Base-by-base conservation (phyloP, 2,329 filamentous ascomycete genomes). In the Allantophomopsis lycopodina region DNA sequence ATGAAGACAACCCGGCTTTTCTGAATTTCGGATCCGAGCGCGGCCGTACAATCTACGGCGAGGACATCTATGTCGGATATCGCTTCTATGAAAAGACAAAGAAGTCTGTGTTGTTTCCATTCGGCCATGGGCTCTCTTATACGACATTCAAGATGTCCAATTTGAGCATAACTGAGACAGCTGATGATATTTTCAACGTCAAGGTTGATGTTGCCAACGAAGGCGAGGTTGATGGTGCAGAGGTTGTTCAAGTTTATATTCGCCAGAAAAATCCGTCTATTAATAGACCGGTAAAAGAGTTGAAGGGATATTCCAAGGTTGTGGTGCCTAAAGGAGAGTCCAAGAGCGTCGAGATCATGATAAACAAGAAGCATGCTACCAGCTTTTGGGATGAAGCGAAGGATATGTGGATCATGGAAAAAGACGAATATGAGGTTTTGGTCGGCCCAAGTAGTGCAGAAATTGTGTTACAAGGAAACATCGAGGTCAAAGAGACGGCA, bases 11-110 rank as follows among this genome's bases (percentile, higher is more conserved):
- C 45, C 83, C 84, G 1, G 73, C 81, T 0, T 87, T 79, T 60
- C 66, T 86, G 50, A 88, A 86, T 63, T 89, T 78, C 57, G 63
- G 69, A 31, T 71, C 71, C 11, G 82, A 89, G 56, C 75, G 77
- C 30, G 73, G 81, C 35, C 71, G 80, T 42, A 77, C 79, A 0
- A 62, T 86, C 1, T 91, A 89, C 53, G 82, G 81, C 36, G 84
- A 91, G 57, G 83, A 85, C 44, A 65, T 91, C 36, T 89, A 85
- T 55, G 67, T 89, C 32, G 84, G 84, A 4, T 91, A 91, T 60
- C 69, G 83, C 16, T 86, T 77, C 63, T 91, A 85, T 56, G 83
- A 91, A 53, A 78, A 73, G 50, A 67, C 71, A n/a, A 66, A 76
- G 30, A 66, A 75, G 4, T 64, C 68, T 1, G 73, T 79, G 0